Percentiles rank a stretch among this genome's conserved stretches.
Conservation (phyloP, 331 rosid species). For the Malus hybrid region DNA sequence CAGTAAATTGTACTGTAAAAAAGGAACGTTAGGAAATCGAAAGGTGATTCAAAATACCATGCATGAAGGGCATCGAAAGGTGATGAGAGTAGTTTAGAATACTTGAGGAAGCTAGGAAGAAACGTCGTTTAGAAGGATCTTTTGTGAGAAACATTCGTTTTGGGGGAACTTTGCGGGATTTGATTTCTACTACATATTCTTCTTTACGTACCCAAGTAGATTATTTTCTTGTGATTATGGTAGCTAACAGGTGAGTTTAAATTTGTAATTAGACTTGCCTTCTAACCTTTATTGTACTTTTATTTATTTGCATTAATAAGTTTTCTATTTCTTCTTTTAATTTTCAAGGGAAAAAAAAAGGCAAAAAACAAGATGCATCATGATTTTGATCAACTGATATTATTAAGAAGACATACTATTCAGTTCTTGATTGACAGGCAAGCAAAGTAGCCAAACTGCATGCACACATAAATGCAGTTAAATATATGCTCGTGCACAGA, state of each 20-base stretch:
- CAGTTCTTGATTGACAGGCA: not conserved
- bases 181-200: not conserved
- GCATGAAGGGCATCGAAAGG: not conserved
- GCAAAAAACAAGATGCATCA: not conserved
- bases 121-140: not conserved
- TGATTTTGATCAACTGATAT: not conserved
- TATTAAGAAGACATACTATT: not conserved
- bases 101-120: not conserved
- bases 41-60: not conserved
- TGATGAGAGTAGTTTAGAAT: not conserved
- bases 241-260: not conserved
- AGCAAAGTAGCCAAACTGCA: not conserved
- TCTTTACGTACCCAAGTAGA: not conserved
- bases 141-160: not conserved
- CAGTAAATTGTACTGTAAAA: no score
- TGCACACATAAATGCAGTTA: not conserved
- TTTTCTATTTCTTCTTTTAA: not conserved
- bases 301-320: not conserved
- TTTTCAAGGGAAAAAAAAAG: no score
- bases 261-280: not conserved
- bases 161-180: not conserved
- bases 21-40: not conserved
- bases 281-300: not conserved
- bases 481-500: not conserved
- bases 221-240: not conserved